Conservation (phyloP, 1,284 basidiomycete genomes). For the Ganoderma leucocontextum region DNA sequence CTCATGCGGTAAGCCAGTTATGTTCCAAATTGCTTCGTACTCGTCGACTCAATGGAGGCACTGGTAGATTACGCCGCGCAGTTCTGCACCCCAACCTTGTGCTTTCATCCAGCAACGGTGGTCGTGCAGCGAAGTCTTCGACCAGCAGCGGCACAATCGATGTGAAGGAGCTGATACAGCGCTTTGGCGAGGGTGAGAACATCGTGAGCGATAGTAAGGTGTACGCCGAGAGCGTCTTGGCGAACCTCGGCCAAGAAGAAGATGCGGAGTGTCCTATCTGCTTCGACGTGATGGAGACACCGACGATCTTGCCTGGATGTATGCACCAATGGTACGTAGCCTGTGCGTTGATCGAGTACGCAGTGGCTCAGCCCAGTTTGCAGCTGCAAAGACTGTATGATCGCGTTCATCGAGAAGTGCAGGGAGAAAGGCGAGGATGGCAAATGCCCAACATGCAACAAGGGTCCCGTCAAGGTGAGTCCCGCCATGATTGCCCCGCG, state of each 20-base stretch:
- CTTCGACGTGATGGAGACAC: slow-evolving; percentile 75
- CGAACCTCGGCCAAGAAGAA: slow-evolving; percentile 61
- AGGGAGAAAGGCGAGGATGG: slow-evolving; percentile 72
- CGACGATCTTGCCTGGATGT: slow-evolving; percentile 79
- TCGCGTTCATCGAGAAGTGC: slow-evolving; percentile 71
- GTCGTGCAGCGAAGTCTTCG: slow-evolving; percentile 30
- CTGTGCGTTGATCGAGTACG: not conserved
- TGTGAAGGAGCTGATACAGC: slow-evolving; percentile 70
- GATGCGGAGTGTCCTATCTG: slow-evolving; percentile 83
- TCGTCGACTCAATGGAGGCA: not conserved
- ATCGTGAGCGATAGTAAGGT: slow-evolving; percentile 46
- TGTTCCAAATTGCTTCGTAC: slow-evolving; percentile 15
- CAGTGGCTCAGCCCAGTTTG: not conserved
- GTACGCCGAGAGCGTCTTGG: slow-evolving; percentile 74
- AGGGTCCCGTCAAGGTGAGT: slow-evolving; percentile 68
- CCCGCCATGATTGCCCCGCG: not conserved
- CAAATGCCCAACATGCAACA: slow-evolving; percentile 76
- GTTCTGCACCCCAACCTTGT: slow-evolving; percentile 88
- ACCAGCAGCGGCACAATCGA: slow-evolving; percentile 55
- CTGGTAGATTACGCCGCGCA: slow-evolving; percentile 78
- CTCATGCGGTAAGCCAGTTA: slow-evolving; percentile 74
- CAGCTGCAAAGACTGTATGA: slow-evolving; percentile 87
- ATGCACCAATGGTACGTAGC: slow-evolving; percentile 75
- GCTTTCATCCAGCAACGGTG: slow-evolving; percentile 43
- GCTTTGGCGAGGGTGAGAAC: slow-evolving; percentile 58